Conservation (phyloP, 1,139 yeast genomes). For the Saccharomyces hybrid region DNA sequence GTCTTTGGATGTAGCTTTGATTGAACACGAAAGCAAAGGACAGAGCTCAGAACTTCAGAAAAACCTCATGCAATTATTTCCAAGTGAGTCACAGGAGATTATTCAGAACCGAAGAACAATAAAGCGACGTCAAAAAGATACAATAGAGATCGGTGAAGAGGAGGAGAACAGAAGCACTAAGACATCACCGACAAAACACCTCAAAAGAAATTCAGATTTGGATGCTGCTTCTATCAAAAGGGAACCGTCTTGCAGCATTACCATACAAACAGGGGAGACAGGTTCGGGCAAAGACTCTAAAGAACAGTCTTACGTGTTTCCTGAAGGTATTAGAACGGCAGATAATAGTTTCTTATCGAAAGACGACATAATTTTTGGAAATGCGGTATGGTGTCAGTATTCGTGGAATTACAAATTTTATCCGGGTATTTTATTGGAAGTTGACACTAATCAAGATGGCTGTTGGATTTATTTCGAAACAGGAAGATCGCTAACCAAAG, state of each 20-base stretch:
- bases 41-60: neutral
- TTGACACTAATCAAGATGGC: slow-evolving; percentile 14
- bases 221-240: neutral
- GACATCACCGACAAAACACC: neutral
- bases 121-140: slow-evolving; percentile 2
- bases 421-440: slow-evolving; percentile 29
- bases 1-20: neutral
- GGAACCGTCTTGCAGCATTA: neutral
- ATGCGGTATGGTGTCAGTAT: slow-evolving; percentile 34
- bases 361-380: slow-evolving; percentile 25
- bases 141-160: neutral
- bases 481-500: slow-evolving; percentile 14
- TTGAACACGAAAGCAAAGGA: neutral
- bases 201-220: neutral
- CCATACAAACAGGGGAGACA: neutral
- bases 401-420: slow-evolving; percentile 28
- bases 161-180: neutral
- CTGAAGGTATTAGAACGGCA: slow-evolving; percentile 9
- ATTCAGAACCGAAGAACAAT: neutral
- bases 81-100: neutral
- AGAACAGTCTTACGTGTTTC: slow-evolving; percentile 4
- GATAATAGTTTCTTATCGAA: slow-evolving; percentile 18
- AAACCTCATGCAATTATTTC: neutral
- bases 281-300: neutral
- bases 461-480: slow-evolving; percentile 22